These are phyloP conservation scores for Mycosarcoma maydis DNA, from an alignment of 1,284 basidiomycete species.

Conservation along the genomic window DNA sequence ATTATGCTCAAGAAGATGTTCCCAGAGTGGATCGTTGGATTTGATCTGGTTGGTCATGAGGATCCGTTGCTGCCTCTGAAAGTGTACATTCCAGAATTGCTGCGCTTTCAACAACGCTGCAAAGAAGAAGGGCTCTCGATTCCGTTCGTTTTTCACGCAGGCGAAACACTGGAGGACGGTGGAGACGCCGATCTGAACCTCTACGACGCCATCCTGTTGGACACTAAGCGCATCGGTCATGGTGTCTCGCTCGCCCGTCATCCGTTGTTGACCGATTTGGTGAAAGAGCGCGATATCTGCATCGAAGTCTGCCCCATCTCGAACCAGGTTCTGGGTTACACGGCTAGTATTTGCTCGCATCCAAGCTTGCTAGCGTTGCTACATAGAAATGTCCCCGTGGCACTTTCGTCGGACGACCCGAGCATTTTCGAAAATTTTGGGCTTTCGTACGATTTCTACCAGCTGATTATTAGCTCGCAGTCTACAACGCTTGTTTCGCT, in stretches of 20 bases:
- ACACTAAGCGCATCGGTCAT: constrained; percentile 81
- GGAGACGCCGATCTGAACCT: constrained; percentile 75
- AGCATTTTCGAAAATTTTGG: constrained; percentile 80
- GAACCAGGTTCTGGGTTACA: constrained; percentile 54
- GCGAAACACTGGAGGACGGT: constrained; percentile 80
- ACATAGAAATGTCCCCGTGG: constrained; percentile 77
- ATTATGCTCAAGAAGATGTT: constrained; percentile 78
- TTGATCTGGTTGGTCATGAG: constrained; percentile 82
- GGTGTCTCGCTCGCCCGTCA: constrained; percentile 80
- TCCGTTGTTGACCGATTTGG: constrained; percentile 76
- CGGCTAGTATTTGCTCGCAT: constrained; percentile 31
- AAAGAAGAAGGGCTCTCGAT: constrained; percentile 74
- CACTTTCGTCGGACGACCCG: constrained; percentile 78
- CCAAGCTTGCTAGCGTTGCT: constrained; percentile 69
- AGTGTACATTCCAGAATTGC: constrained; percentile 74
- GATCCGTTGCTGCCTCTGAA: constrained; percentile 74
- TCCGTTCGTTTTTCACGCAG: constrained; percentile 82
- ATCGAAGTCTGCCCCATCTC: constrained; percentile 72
- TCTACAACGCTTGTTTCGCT: constrained; percentile 35
- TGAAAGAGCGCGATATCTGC: constrained; percentile 74
- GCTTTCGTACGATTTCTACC: constrained; percentile 57
- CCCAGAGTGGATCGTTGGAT: constrained; percentile 78
- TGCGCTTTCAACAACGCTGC: constrained; percentile 73
- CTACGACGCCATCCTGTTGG: constrained; percentile 80
- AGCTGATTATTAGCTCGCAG: constrained; percentile 35